Evolutionary conservation across 345 rosid species (phyloP).

Genomic region (Populus ilicifolia): DNA sequence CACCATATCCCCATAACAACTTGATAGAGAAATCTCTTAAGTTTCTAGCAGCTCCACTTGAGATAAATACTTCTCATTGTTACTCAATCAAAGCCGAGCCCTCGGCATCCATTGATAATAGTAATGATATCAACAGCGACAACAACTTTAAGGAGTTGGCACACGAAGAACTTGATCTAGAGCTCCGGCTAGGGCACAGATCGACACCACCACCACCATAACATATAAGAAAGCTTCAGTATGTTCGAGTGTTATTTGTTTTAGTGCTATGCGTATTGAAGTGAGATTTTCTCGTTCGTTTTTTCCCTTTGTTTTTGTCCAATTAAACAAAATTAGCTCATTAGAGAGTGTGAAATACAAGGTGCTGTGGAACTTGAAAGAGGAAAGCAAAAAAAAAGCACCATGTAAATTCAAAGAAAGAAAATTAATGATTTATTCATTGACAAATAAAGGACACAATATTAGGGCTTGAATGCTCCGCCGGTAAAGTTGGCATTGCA

Average conservation of each 20-base stretch:
- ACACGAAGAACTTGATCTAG: conserved; percentile 76
- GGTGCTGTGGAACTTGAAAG: conserved; percentile 1
- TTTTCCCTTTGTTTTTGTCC: too few relatives aligned
- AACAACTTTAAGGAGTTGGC: conserved; percentile 29
- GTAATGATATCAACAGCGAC: conserved; percentile 13
- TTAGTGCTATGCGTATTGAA: neutral
- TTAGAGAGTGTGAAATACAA: neutral
- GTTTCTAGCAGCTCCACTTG: neutral
- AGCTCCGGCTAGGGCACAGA: conserved; percentile 74
- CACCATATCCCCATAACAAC: conserved; percentile 32
- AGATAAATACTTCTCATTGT: conserved; percentile 7
- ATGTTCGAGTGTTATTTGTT: conserved; percentile 19
- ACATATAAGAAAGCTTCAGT: neutral
- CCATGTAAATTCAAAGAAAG: conserved; percentile 9
- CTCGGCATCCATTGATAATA: conserved; percentile 13
- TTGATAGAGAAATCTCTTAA: conserved; percentile 20
- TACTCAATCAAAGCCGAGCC: conserved; percentile 27
- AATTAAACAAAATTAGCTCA: neutral
- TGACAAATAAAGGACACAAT: conserved; percentile 17
- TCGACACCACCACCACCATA: conserved; percentile 21
- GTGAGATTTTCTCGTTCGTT: neutral
- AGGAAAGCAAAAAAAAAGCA: neutral
- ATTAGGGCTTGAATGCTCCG: conserved; percentile 28
- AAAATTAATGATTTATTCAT: conserved; percentile 2
- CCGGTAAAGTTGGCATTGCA: conserved; percentile 34